Percentiles rank a stretch among this genome's conserved stretches.
phyloP scores from a whole-genome alignment of 1,284 basidiomycete species.

The Chiua sp. region DNA sequence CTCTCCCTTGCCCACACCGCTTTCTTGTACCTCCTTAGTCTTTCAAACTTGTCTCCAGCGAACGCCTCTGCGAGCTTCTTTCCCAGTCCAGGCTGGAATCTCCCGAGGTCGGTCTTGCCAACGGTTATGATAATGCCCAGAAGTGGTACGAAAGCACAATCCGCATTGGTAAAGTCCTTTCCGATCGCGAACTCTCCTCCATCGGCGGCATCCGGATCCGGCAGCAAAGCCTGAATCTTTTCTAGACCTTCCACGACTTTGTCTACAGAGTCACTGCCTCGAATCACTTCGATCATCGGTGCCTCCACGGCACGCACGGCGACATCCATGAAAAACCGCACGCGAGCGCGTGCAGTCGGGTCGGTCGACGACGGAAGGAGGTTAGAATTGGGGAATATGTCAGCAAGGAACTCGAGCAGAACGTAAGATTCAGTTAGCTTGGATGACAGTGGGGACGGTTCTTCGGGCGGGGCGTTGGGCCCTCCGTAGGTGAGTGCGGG shows the following conservation, averaged over 20 bases:
- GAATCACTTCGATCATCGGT: neutral
- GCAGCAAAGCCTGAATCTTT: constrained; percentile 41
- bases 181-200: constrained; percentile 38
- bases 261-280: constrained; percentile 4
- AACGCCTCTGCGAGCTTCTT: constrained; percentile 43
- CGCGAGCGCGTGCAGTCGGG: constrained; percentile 60
- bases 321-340: constrained; percentile 63
- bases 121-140: constrained; percentile 44
- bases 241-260: constrained; percentile 25
- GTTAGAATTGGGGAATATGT: constrained; percentile 51
- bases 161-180: constrained; percentile 52
- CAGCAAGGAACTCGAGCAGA: constrained; percentile 66
- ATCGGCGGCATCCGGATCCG: constrained; percentile 7
- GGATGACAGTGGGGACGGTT: constrained; percentile 60
- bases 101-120: constrained; percentile 49
- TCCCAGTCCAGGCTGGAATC: constrained; percentile 44
- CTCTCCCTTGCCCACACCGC: constrained; percentile 50
- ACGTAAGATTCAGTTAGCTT: constrained; percentile 69
- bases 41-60: constrained; percentile 43
- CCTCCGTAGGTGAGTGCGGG: constrained; percentile 66
- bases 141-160: constrained; percentile 57
- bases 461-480: constrained; percentile 49
- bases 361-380: constrained; percentile 53
- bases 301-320: constrained; percentile 37
- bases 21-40: constrained; percentile 48